Percentiles rank a stretch among this genome's conserved stretches.
Evolutionary conservation across 2,329 filamentous ascomycete species (phyloP).

Genomic region (Diaporthe sp.): DNA sequence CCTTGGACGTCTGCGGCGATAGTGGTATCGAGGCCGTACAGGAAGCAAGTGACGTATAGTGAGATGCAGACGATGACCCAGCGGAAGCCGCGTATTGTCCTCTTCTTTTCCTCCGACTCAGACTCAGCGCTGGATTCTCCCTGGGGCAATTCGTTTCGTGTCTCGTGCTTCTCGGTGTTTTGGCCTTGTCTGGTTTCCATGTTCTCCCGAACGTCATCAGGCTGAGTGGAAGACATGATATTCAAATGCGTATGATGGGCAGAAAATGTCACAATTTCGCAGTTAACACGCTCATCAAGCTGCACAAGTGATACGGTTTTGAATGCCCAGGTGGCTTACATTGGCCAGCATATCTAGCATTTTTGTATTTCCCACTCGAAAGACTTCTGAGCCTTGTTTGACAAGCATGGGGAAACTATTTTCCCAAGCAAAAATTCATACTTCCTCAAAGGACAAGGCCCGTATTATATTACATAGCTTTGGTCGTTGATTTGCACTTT

Average conservation of each 20-base stretch:
- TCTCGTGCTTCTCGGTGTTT: neutral
- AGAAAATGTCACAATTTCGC: too few relatives aligned
- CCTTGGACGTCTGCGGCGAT: slow-evolving; percentile 63
- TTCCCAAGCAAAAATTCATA: neutral
- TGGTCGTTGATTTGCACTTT: neutral
- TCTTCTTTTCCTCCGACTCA: neutral
- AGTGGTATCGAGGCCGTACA: slow-evolving; percentile 43
- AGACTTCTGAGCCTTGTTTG: neutral
- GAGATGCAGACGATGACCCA: slow-evolving; percentile 23
- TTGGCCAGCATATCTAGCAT: neutral
- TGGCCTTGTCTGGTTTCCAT: neutral
- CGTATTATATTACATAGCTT: neutral
- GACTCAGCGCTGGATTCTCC: neutral
- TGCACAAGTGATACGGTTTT: neutral
- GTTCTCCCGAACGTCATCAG: neutral
- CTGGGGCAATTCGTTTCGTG: neutral
- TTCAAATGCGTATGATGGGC: neutral
- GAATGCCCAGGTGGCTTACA: too few relatives aligned
- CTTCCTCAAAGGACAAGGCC: neutral
- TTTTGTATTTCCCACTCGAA: neutral
- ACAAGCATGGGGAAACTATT: neutral
- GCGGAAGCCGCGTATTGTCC: neutral
- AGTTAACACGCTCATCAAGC: neutral
- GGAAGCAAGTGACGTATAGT: slow-evolving; percentile 22
- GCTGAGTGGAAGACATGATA: neutral